phyloP scores from a whole-genome alignment of 2,329 filamentous ascomycete species.

The Colletotrichum falcatum region DNA sequence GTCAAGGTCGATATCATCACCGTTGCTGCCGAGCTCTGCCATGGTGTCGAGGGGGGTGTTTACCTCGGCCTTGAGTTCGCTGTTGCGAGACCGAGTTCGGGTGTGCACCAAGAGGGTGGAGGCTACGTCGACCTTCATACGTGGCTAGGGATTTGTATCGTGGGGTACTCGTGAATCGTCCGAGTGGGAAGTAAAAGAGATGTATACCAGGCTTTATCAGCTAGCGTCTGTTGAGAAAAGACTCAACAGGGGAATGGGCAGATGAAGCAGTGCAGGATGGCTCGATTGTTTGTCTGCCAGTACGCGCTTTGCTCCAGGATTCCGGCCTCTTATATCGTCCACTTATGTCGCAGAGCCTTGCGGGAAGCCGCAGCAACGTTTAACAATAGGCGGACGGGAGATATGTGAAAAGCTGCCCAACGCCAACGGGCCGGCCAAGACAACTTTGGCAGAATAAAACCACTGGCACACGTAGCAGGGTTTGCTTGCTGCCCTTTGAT shows the following conservation, averaged over 20 bases:
- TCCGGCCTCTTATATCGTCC: background rate
- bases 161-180: too few species aligned
- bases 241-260: background rate
- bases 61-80: background rate
- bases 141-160: background rate
- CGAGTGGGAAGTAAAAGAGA: background rate
- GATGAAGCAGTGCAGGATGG: background rate
- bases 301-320: background rate
- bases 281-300: background rate
- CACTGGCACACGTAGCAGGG: too few species aligned
- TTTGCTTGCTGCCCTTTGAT: too few species aligned
- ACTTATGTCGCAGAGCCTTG: background rate
- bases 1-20: accelerated
- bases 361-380: background rate
- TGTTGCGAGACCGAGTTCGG: background rate
- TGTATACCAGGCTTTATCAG: background rate
- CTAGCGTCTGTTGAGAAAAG: background rate
- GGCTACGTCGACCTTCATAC: background rate
- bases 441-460: background rate
- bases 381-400: background rate
- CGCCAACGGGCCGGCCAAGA: too few species aligned
- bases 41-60: background rate
- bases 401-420: too few species aligned
- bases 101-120: background rate
- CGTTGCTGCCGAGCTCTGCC: background rate